Base-by-base conservation (phyloP, 2,329 filamentous ascomycete genomes). In the Endothia cerciana region DNA sequence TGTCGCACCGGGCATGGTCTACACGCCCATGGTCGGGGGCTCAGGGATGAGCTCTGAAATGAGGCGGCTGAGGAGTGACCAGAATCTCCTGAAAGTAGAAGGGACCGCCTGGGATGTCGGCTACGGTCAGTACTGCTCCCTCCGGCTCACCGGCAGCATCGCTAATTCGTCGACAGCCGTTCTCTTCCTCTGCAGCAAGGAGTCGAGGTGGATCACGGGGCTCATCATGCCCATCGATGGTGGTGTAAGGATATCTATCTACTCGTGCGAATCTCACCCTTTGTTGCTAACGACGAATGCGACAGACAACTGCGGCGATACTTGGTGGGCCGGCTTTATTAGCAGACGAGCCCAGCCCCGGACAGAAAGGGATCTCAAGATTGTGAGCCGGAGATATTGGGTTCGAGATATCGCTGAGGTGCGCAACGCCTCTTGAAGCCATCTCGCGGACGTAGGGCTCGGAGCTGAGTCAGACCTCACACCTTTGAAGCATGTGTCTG, bases 101-200 rank as follows among this genome's bases (percentile, higher is more conserved):
- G 72, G 72, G 0, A 73, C 70, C 1, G 72, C 40, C 7, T 74
- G 73, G 73, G 72, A 73, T 47, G 69, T 74, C n/a, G 72, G 72
- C 8, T 69, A 71, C 43, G 73, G 73, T 73, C 19, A 65, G 64
- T 45, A 22, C 15, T 36, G 28, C 17, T 55, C 2, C 17, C n/a
- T n/a, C 2, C 17, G 6, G 7, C 19, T 10, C 17, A 8, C 15
- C 25, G 17, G 13, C 0, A 33, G 22, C 0, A 3, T 36, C 45
- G n/a, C 51, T 64, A 36, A 64, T 17, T 17, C 22, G 33, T 13
- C 7, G 33, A 5, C 8, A 74, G 73, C 70, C 1, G 69, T 73
- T 17, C 45, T 74, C 0, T 74, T 74, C 45, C 70, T 74, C 0
- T 61, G 67, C 19, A 74, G 72, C 43, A 74, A 72, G 61, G 73